Evolutionary conservation across 2,329 filamentous ascomycete genomes (phyloP), one percentile per base, ranked within the genome.

Genomic region (Herpotrichia juniperi): DNA sequence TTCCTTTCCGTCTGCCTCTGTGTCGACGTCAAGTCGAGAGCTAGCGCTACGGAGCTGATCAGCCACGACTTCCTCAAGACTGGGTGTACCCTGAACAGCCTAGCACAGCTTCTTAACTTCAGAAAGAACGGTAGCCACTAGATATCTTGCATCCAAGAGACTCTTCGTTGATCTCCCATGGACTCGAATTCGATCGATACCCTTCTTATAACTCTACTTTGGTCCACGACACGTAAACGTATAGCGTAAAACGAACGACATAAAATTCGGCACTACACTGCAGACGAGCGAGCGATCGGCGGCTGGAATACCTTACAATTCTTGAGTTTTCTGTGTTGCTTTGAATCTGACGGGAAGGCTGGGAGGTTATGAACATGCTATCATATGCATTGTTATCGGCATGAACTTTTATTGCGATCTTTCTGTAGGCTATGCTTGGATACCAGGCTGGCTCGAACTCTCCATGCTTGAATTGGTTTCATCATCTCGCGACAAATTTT

Each of bases 1-100:
- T 99, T 99, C 85, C 77, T 99, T 69, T 94, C 90, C 22, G 93
- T 97, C 58, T 99, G 94, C 76, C 82, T 99, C 42, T 97, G 94
- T 67, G 94, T 99, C 42, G 93, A 97, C 67, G 93, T 99, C 67
- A 93, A 93, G 81, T 93, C 89, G 72, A 87, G 94, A 71, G 94
- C 94, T 11, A 96, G 91, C 22, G 92, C 94, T 0, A 85, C 91
- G 56, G 94, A 99, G 77, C 81, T 99, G 44, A 80, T 97, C 56
- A 85, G 87, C 54, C 93, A 97, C 71, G 94, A 97, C 66, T 99
- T 99, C 80, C 78, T 99, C 71, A 92, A 93, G 80, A 90, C 90
- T 66, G 93, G 94, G 17, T 97, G 93, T 79, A 87, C 87, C 48
- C 80, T 94, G 50, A 83, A 83, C 42, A 96, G 90, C 74, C 80